phyloP scores from a whole-genome alignment of 768 basidiomycete genomes.

The Plicaturopsis crispa region DNA sequence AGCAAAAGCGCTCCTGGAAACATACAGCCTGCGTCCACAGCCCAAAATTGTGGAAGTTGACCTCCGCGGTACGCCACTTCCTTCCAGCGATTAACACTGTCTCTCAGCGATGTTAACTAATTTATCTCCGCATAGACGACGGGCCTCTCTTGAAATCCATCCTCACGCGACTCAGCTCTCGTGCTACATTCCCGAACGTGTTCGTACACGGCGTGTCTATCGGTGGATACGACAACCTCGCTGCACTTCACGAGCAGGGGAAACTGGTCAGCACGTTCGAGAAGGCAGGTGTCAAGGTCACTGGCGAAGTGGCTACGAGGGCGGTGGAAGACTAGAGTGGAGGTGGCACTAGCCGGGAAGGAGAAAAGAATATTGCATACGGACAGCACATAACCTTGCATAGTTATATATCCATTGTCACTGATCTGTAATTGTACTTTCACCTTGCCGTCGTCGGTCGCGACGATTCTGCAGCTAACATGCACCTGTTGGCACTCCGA shows the following conservation, averaged over 20 bases:
- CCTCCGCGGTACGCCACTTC: constrained; percentile 40
- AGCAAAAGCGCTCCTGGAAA: constrained; percentile 55
- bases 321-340: neutral
- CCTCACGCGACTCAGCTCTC: constrained; percentile 57
- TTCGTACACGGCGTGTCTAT: constrained; percentile 55
- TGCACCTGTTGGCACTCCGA: no score
- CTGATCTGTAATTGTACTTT: no score
- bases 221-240: constrained; percentile 60
- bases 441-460: no score
- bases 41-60: constrained; percentile 75
- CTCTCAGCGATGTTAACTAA: constrained; percentile 1
- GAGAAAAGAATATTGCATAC: no score
- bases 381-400: no score
- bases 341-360: no score
- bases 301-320: no score
- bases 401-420: no score
- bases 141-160: constrained; percentile 54
- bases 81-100: neutral
- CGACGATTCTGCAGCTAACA: no score
- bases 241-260: constrained; percentile 40
- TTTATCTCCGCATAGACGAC: constrained; percentile 41
- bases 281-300: constrained; percentile 34
- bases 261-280: constrained; percentile 38
- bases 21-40: constrained; percentile 52
- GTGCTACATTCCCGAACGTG: constrained; percentile 71